Evolutionary conservation across 345 rosid genomes (phyloP), one percentile per base, ranked within the genome.

Genomic region (Anastatica hierochuntica): DNA sequence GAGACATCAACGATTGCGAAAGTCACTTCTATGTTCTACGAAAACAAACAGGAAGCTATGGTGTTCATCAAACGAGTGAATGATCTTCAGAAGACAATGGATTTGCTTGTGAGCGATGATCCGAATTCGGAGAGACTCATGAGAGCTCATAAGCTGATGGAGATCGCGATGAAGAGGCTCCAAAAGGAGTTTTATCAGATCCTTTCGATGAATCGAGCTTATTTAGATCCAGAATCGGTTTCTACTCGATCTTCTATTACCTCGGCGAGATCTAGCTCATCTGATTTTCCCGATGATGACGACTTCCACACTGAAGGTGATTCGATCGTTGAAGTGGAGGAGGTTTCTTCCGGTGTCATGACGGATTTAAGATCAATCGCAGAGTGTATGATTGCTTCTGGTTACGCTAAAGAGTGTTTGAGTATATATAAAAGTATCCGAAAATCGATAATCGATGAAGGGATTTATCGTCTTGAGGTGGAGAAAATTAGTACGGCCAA

Each of bases 371-470:
- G 58, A 70, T 66, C 77, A 14, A 82, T 90, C 2, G 95, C 95
- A 3, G 96, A 90, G 54, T 84, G 95, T 57, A 90, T 90, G 98
- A 83, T 87, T 37, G 52, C 58, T 27, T 60, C 84, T 8, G 98
- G 98, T 14, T 90, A 82, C 35, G 70, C 77, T 10, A 78, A 77
- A 60, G 98, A 90, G 70, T 90, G 96, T 57, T 10, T 78, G 14
- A 51, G 53, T 43, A 63, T 78, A 1, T 90, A 90, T 62, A 74
- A 64, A 46, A 47, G 66, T 13, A 68, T 79, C 58, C 67, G 98
- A 16, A 84, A 79, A 65, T 90, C 96, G 8, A 76, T 81, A 4
- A 71, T 90, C 49, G 84, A 87, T 49, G 98, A 90, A 78, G 81
- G 79, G 3, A 44, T 90, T 29, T 83, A 79, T 38, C 77, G 76